A percentile compares a stretch with the other conserved stretches of the same genome.
Evolutionary conservation across 495 filamentous ascomycete species (phyloP).

Genomic region (Thozetella sp.): DNA sequence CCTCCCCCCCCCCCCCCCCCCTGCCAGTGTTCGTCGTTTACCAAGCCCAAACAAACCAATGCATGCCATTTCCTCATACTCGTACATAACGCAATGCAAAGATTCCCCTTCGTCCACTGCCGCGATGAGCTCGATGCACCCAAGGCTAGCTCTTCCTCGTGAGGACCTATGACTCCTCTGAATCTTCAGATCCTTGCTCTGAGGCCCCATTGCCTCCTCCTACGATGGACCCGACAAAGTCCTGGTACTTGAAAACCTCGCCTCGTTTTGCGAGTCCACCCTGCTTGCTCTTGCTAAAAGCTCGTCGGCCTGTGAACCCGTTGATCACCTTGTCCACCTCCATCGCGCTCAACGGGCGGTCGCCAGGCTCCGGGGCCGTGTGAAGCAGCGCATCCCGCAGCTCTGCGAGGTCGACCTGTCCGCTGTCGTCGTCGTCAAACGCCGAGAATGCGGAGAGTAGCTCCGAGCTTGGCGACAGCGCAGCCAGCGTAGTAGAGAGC

Average conservation of each 20-base stretch:
- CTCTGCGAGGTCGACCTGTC: constrained; percentile 84
- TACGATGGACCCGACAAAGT: constrained; percentile 68
- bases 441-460: constrained; percentile 86
- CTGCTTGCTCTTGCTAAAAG: constrained; percentile 62
- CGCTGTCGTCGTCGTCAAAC: constrained; percentile 94
- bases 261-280: constrained; percentile 54
- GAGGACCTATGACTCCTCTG: constrained; percentile 15
- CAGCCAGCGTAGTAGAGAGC: constrained; percentile 69
- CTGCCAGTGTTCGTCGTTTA: not conserved
- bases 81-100: not conserved
- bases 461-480: constrained; percentile 73
- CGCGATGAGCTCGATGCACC: not conserved
- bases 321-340: constrained; percentile 84
- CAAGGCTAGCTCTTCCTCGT: not conserved
- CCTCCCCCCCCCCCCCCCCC: not conserved
- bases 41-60: not conserved
- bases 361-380: constrained; percentile 76
- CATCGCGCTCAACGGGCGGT: constrained; percentile 62
- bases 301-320: constrained; percentile 81
- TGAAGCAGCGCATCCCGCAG: constrained; percentile 80
- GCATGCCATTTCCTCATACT: not conserved
- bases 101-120: not conserved
- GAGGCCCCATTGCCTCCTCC: constrained; percentile 41
- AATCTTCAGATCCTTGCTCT: constrained; percentile 32
- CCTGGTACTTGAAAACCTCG: constrained; percentile 78